Evolutionary conservation across 2,329 filamentous ascomycete species (phyloP).

Genomic region (Bisporella sp.): DNA sequence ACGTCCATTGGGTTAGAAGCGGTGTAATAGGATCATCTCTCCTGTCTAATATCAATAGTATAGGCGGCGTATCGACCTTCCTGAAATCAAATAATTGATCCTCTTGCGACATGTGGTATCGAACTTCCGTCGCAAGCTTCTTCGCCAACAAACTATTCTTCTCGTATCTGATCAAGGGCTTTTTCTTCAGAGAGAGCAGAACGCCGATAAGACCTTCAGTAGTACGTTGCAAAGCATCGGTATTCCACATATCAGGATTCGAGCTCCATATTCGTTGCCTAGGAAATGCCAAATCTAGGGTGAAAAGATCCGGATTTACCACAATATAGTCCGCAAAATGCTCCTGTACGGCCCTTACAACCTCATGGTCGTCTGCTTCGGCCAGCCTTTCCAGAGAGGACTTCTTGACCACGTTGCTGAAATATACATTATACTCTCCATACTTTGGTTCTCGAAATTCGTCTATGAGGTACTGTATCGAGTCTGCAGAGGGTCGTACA

Average conservation of each 20-base stretch:
- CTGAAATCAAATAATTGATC: slow-evolving; percentile 95
- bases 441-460: slow-evolving; percentile 95
- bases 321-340: slow-evolving; percentile 95
- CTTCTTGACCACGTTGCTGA: slow-evolving; percentile 97
- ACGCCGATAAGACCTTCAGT: slow-evolving; percentile 83
- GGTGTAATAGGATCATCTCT: slow-evolving; percentile 94
- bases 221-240: slow-evolving; percentile 76
- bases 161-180: slow-evolving; percentile 86
- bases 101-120: slow-evolving; percentile 91
- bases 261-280: slow-evolving; percentile 73
- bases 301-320: slow-evolving; percentile 90
- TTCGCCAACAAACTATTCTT: slow-evolving; percentile 86
- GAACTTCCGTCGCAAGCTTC: slow-evolving; percentile 87
- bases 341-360: slow-evolving; percentile 89
- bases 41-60: slow-evolving; percentile 83
- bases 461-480: slow-evolving; percentile 89
- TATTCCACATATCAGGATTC: slow-evolving; percentile 82
- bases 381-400: slow-evolving; percentile 89
- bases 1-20: slow-evolving; percentile 94
- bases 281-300: slow-evolving; percentile 66
- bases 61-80: slow-evolving; percentile 88
- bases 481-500: slow-evolving; percentile 83
- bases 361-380: slow-evolving; percentile 95
- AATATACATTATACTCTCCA: slow-evolving; percentile 94
- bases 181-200: slow-evolving; percentile 89